Conservation (phyloP, 2,329 filamentous ascomycete species). For the Coleophoma eucalyptorum region DNA sequence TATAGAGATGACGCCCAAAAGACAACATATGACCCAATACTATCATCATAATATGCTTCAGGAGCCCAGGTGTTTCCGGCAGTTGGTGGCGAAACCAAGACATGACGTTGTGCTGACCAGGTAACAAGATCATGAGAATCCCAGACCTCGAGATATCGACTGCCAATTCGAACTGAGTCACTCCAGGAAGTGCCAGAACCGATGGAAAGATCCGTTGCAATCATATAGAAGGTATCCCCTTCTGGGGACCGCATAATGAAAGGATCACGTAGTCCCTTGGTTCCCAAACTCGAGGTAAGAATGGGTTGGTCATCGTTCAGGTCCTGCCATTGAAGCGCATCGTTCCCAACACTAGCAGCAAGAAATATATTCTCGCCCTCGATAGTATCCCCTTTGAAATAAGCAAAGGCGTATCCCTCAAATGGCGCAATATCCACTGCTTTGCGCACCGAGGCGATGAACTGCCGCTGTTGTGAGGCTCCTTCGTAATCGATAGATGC, state of each 20-base stretch:
- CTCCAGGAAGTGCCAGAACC: conserved; percentile 50
- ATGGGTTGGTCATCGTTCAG: conserved; percentile 43
- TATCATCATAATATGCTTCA: neutral
- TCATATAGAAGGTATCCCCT: conserved; percentile 45
- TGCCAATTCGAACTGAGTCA: conserved; percentile 41
- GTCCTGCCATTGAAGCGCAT: conserved; percentile 46
- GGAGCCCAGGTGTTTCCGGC: neutral
- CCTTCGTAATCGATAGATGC: conserved; percentile 28
- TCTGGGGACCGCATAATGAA: conserved; percentile 48
- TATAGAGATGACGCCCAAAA: conserved; percentile 2
- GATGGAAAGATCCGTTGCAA: conserved; percentile 50
- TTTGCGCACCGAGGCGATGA: conserved; percentile 31
- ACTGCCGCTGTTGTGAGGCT: conserved; percentile 15
- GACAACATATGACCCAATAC: conserved; percentile 1
- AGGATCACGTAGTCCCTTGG: conserved; percentile 46
- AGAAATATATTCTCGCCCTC: conserved; percentile 49
- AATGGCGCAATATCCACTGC: conserved; percentile 28
- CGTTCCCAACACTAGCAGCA: conserved; percentile 46
- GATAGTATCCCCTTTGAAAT: conserved; percentile 42
- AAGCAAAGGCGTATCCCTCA: conserved; percentile 47
- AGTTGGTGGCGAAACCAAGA: neutral
- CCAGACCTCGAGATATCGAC: conserved; percentile 14
- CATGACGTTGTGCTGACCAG: conserved; percentile 1
- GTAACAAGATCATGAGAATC: conserved; percentile 1
- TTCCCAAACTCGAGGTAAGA: conserved; percentile 41